Base-by-base conservation (phyloP, 1,284 basidiomycete species). In the Abortiporus biennis region DNA sequence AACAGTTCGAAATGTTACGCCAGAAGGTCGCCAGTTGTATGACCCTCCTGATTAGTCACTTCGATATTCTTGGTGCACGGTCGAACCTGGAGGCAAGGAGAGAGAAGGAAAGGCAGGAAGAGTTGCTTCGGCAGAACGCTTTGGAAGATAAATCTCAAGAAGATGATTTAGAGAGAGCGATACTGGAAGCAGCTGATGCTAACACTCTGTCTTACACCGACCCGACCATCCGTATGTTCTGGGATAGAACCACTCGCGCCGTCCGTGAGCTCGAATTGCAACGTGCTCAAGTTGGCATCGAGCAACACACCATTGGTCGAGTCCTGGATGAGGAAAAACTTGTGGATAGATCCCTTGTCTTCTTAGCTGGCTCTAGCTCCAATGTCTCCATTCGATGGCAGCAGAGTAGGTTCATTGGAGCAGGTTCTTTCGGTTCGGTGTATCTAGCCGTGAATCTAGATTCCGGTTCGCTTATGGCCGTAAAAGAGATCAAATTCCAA, bases 301-400 rank as follows among this genome's bases (percentile, higher is more conserved):
- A 88, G 52, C 81, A 88, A 53, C 80, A 84, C 47, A 74, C 83
- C 35, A 71, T 92, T 30, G 93, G 93, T 12, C 88, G 90, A 39
- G 93, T 96, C 1, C 73, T 98, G 27, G 92, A 96, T 59, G 84
- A 91, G 54, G 87, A 92, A 58, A 91, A 88, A 44, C 77, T 84
- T 15, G 94, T 96, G 62, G 93, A 97, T 60, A 80, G 89, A 36
- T 92, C 92, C 0, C 69, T 95, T 36, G 84, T 93, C 5, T 93
- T 92, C 68, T 76, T 96, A 38, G 93, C 95, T 1, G 91, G 90
- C 1, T 91, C 91, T 12, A 85, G 85, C 38, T 94, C 92, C 36
- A 96, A 95, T 54, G 92, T 99, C 47, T 92, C 93, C 3, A 88
- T 99, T 50, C 84, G 92, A 23, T 99, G 96, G 96, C 96, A 99